Evolutionary conservation across 2,329 filamentous ascomycete species (phyloP).

Genomic region (Fusarium pseudoanthophilum): DNA sequence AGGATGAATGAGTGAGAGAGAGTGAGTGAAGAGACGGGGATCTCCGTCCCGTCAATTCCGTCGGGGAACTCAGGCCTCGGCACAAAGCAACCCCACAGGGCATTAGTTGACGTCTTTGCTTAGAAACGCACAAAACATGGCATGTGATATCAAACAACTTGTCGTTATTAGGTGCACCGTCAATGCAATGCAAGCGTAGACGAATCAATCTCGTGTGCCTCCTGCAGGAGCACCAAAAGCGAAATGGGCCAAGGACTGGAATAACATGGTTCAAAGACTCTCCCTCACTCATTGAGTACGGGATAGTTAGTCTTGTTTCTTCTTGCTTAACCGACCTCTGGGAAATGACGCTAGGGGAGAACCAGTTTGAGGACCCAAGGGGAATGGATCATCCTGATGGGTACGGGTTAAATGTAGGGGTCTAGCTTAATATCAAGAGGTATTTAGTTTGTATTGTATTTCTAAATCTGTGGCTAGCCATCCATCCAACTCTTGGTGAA

Average conservation of each 20-base stretch:
- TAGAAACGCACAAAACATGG: background rate
- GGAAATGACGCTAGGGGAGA: conserved; percentile 23
- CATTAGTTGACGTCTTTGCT: conserved; percentile 1
- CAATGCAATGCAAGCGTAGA: conserved; percentile 20
- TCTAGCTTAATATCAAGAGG: conserved; percentile 1
- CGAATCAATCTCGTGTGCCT: conserved; percentile 24
- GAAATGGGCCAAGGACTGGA: conserved; percentile 23
- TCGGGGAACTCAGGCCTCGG: conserved; percentile 27
- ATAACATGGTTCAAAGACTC: conserved; percentile 17
- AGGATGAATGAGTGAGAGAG: background rate
- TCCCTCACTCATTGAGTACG: background rate
- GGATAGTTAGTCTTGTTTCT: conserved; percentile 20
- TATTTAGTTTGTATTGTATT: background rate
- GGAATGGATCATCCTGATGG: conserved; percentile 28
- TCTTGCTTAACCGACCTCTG: conserved; percentile 23
- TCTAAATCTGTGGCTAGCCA: background rate
- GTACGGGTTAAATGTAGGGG: conserved; percentile 19
- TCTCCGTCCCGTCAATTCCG: background rate
- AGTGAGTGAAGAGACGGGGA: background rate
- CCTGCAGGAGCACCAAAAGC: conserved; percentile 26
- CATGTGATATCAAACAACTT: conserved; percentile 35
- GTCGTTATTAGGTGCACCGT: conserved; percentile 27
- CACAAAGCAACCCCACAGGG: conserved; percentile 22
- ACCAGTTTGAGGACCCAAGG: conserved; percentile 1
- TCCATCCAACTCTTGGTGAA: background rate